Conservation (phyloP, 805 yeast species). For the Candida sakaeoensis region DNA sequence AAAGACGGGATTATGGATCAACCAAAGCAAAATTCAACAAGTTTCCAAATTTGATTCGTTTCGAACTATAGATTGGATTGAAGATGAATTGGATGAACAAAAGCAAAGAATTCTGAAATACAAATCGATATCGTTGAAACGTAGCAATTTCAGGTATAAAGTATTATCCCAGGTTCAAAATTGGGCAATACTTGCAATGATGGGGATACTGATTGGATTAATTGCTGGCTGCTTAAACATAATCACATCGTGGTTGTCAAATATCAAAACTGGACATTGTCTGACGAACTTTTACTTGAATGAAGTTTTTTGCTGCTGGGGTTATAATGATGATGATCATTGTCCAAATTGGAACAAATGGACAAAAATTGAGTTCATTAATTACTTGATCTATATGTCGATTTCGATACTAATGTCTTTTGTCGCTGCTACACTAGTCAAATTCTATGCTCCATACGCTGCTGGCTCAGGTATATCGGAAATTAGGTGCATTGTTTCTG, state of each 20-base stretch:
- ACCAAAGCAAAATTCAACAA: conserved; percentile 32
- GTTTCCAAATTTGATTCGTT: conserved; percentile 57
- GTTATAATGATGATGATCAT: conserved; percentile 35
- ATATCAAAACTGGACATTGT: conserved; percentile 78
- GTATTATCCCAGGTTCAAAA: conserved; percentile 42
- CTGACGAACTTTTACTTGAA: conserved; percentile 63
- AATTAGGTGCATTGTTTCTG: conserved; percentile 90
- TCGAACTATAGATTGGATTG: conserved; percentile 67
- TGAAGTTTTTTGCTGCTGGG: conserved; percentile 80
- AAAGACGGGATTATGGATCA: conserved; percentile 38
- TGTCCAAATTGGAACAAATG: conserved; percentile 74
- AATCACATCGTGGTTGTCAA: conserved; percentile 82
- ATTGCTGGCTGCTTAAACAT: conserved; percentile 82
- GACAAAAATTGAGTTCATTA: conserved; percentile 42
- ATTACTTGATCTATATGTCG: conserved; percentile 56
- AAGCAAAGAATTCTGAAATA: conserved; percentile 22
- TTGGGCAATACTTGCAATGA: conserved; percentile 71
- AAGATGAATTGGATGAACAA: conserved; percentile 54
- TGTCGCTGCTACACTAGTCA: conserved; percentile 65
- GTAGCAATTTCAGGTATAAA: conserved; percentile 18
- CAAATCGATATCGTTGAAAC: conserved; percentile 10
- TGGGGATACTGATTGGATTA: conserved; percentile 75
- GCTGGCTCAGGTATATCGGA: conserved; percentile 98
- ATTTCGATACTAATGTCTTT: conserved; percentile 61
- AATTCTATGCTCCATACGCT: conserved; percentile 76